Evolutionary conservation across 2,329 filamentous ascomycete species (phyloP), one percentile per base, ranked within the genome.

Genomic region (Fusarium hostae): DNA sequence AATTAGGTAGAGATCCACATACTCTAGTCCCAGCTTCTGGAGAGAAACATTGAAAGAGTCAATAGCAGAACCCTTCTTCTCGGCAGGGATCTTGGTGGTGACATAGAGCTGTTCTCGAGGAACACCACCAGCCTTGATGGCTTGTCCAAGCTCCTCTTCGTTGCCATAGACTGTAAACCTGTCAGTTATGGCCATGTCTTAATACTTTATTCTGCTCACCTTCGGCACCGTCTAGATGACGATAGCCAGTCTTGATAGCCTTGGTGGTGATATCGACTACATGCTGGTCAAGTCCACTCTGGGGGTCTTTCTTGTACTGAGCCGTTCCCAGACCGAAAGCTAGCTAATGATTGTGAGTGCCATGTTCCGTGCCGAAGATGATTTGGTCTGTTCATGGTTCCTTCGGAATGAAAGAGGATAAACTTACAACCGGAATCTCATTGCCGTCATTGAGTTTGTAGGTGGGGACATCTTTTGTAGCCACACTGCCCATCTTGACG

Each of bases 151-250:
- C 78, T 94, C 92, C 70, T 86, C 81, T 80, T 95, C 90, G 74
- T 90, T 91, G 55, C 85, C 84, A 77, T 91, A 91, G 18, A 82
- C 88, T 90, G n/a, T 9, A 6, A 10, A 6, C 9, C 30, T 24
- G 32, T 71, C 32, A 71, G 62, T 9, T 12, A 34, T 30, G 10
- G 28, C 13, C 32, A 18, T 9, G 11, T 8, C 16, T 24, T 10
- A 7, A 8, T 16, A 10, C 9, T 20, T 11, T 5, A 12, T n/a
- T 18, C 11, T 20, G 71, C 81, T 63, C 78, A 90, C 90, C 82
- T 83, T 95, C 90, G 24, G 93, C 93, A 45, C 92, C 89, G 79
- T 95, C 93, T 6, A 95, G 84, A 76, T 95, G 92, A 63, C 86
- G 85, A 79, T 90, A 94, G 28, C 91, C 92, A n/a, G 88, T 80